Percentiles rank a stretch among this genome's conserved stretches.
Conservation (phyloP, 352 stramenopile genomes). For the Aphanomyces invadans region DNA sequence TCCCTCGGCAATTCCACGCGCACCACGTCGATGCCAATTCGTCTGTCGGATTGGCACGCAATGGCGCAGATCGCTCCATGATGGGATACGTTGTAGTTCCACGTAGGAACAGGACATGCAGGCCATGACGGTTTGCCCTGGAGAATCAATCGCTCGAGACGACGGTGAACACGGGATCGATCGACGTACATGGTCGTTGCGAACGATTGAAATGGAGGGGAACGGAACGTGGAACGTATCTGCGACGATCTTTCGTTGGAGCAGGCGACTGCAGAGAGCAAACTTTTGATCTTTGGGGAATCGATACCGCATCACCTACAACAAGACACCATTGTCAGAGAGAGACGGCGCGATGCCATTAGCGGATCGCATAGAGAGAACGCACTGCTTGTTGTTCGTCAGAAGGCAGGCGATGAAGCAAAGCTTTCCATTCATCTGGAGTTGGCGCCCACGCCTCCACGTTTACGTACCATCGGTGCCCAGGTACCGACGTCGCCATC, state of each 20-base stretch:
- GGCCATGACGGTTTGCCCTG: conserved; percentile 64
- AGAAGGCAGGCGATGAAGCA: background rate
- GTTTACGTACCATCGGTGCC: conserved; percentile 14
- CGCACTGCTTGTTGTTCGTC: conserved; percentile 7
- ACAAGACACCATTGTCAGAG: too few species aligned
- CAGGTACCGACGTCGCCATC: background rate
- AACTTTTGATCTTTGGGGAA: conserved; percentile 63
- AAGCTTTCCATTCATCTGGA: conserved; percentile 3
- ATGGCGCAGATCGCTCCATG: conserved; percentile 64
- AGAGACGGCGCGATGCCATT: background rate
- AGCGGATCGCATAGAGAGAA: background rate
- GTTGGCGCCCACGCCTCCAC: conserved; percentile 8
- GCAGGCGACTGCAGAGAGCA: conserved; percentile 51
- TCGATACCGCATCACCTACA: conserved; percentile 47
- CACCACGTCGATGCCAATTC: conserved; percentile 70
- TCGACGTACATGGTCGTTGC: conserved; percentile 44
- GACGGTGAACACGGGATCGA: background rate
- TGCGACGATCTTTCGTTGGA: conserved; percentile 47
- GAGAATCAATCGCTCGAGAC: conserved; percentile 1
- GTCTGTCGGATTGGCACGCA: conserved; percentile 31
- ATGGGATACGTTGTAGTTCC: conserved; percentile 82
- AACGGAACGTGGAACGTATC: conserved; percentile 33
- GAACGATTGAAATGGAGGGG: conserved; percentile 37
- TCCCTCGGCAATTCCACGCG: conserved; percentile 33
- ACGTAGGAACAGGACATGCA: conserved; percentile 27